A percentile compares a stretch with the other conserved stretches of the same genome.
phyloP scores from a whole-genome alignment of 768 basidiomycete species.

The Solioccasus polychromus region DNA sequence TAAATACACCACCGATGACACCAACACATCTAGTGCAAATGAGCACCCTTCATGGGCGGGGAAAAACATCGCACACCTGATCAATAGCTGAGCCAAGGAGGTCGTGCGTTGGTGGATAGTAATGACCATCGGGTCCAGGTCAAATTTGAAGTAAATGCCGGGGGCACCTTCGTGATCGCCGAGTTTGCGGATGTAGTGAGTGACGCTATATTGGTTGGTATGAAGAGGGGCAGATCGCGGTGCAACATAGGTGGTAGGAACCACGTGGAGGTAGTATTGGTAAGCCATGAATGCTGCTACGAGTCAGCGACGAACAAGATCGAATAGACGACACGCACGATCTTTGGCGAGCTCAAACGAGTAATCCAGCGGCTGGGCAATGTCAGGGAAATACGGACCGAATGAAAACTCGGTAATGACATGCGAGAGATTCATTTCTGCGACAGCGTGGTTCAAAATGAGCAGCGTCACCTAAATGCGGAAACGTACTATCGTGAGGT shows the following conservation, averaged over 20 bases:
- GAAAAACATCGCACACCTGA: too few relatives aligned
- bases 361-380: conserved; percentile 91
- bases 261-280: conserved; percentile 94
- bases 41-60: not conserved
- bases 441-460: not conserved
- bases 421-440: conserved; percentile 96
- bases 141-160: conserved; percentile 98
- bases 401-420: conserved; percentile 97
- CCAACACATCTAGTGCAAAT: conserved; percentile 60
- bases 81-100: conserved; percentile 73
- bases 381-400: conserved; percentile 93
- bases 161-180: conserved; percentile 78
- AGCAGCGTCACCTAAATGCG: not conserved
- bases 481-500: conserved; percentile 71
- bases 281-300: conserved; percentile 78
- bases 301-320: not conserved
- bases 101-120: conserved; percentile 89
- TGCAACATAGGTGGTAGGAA: conserved; percentile 90
- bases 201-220: conserved; percentile 92
- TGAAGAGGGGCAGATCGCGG: conserved; percentile 60
- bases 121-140: conserved; percentile 86
- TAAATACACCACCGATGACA: conserved; percentile 91
- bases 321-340: conserved; percentile 37
- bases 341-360: conserved; percentile 73
- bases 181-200: conserved; percentile 80